Evolutionary conservation across 306 rosid species (phyloP).

Genomic region (Prunus fruticosa): DNA sequence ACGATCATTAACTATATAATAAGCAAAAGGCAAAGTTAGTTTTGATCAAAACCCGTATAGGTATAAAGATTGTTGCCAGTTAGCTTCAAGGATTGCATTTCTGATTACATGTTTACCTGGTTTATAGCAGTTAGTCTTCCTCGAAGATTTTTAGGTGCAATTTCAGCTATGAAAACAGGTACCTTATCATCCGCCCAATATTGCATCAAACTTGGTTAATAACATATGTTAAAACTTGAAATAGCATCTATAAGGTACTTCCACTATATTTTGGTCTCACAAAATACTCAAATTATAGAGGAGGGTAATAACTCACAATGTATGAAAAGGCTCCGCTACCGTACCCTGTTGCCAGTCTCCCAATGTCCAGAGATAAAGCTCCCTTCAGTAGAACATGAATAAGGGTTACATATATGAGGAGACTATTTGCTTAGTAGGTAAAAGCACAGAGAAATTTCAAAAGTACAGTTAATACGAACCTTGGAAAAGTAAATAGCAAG

Average conservation of each 20-base stretch:
- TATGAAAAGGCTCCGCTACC: conserved; percentile 95
- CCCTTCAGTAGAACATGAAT: conserved; percentile 39
- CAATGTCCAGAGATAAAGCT: conserved; percentile 64
- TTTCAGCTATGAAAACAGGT: conserved; percentile 86
- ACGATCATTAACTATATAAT: conserved; percentile 63
- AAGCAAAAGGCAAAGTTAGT: background rate
- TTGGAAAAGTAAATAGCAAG: conserved; percentile 73
- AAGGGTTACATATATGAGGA: conserved; percentile 8
- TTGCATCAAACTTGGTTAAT: conserved; percentile 6
- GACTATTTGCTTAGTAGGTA: conserved; percentile 1
- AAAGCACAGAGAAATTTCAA: conserved; percentile 1
- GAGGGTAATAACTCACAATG: conserved; percentile 44
- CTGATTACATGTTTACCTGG: conserved; percentile 49
- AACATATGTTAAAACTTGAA: background rate
- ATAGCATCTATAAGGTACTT: background rate
- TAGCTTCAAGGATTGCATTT: background rate
- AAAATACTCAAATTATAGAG: background rate
- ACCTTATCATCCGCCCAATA: conserved; percentile 47
- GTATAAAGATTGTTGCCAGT: background rate
- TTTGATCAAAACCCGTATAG: background rate
- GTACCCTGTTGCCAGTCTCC: conserved; percentile 89
- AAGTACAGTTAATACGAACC: conserved; percentile 40
- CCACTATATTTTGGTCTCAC: background rate
- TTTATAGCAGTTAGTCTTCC: conserved; percentile 80
- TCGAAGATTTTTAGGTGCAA: conserved; percentile 87